phyloP scores from a whole-genome alignment of 2,329 filamentous ascomycete species.

The Pochonia chlamydosporia region DNA sequence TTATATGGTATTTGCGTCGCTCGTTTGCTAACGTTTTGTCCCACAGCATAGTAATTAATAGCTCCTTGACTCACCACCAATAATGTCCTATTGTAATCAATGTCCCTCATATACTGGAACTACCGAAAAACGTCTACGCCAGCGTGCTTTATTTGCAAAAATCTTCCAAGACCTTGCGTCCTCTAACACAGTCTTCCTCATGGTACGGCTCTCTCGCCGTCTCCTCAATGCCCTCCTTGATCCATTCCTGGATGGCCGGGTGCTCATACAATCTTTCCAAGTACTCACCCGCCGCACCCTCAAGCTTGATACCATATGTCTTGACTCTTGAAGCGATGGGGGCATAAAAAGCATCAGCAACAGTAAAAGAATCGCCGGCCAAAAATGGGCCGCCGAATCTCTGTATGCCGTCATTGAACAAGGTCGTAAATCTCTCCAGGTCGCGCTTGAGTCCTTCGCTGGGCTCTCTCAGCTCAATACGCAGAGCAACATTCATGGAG shows the following conservation, averaged over 20 bases:
- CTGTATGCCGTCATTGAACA: slow-evolving; percentile 32
- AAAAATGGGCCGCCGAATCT: slow-evolving; percentile 37
- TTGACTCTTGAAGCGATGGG: slow-evolving; percentile 32
- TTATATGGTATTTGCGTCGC: too few relatives aligned
- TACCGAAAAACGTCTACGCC: too few relatives aligned
- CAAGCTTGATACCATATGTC: slow-evolving; percentile 30
- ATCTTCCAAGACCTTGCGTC: slow-evolving; percentile 24
- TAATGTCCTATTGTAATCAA: too few relatives aligned
- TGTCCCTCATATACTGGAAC: too few relatives aligned
- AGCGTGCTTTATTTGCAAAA: slow-evolving; percentile 13
- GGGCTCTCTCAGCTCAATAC: slow-evolving; percentile 25
- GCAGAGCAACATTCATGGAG: slow-evolving; percentile 34
- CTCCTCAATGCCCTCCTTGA: slow-evolving; percentile 30
- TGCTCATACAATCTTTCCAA: slow-evolving; percentile 26
- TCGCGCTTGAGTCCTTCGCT: slow-evolving; percentile 27
- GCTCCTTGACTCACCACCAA: too few relatives aligned
- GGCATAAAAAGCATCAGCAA: slow-evolving; percentile 36
- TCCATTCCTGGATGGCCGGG: slow-evolving; percentile 30
- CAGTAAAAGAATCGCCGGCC: slow-evolving; percentile 30
- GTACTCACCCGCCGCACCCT: slow-evolving; percentile 25
- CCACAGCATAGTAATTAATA: too few relatives aligned
- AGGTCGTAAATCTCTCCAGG: slow-evolving; percentile 26
- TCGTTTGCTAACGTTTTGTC: too few relatives aligned
- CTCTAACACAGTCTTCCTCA: slow-evolving; percentile 29
- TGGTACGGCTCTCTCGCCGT: slow-evolving; percentile 29